Conservation (phyloP, 331 rosid genomes). For the Quercus phellos region DNA sequence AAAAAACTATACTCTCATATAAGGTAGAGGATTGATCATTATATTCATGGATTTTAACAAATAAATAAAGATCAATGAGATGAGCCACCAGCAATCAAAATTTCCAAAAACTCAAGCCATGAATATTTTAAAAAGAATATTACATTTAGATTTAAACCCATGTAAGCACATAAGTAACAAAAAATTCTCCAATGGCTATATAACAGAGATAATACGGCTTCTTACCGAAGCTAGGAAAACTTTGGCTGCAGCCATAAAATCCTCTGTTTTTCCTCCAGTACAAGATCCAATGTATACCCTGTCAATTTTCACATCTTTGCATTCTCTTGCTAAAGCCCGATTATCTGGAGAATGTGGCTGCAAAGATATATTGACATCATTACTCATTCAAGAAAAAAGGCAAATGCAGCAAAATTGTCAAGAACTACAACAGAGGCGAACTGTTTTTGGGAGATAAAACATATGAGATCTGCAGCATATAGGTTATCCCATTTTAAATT, state of each 20-base stretch:
- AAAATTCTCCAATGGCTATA: not conserved
- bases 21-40: not conserved
- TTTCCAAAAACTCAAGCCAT: not conserved
- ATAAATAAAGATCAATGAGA: not conserved
- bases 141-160: not conserved
- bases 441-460: not conserved
- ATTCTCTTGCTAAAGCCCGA: slow-evolving; percentile 92
- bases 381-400: not conserved
- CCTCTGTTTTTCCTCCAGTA: slow-evolving; percentile 95
- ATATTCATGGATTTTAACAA: not conserved
- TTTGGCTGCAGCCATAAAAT: slow-evolving; percentile 89
- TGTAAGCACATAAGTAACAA: not conserved
- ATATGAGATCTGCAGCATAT: not conserved
- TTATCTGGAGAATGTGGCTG: slow-evolving; percentile 99
- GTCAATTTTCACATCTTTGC: slow-evolving; percentile 95
- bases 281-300: slow-evolving; percentile 96
- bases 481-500: not conserved
- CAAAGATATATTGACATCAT: slow-evolving; percentile 15
- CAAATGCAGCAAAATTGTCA: not conserved
- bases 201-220: slow-evolving; percentile 20
- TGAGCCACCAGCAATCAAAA: not conserved
- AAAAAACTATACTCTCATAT: not conserved
- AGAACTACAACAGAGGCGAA: not conserved
- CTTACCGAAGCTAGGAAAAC: slow-evolving; percentile 80
- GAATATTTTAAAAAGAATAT: not conserved